phyloP scores from a whole-genome alignment of 1,284 basidiomycete species.

The Trametes sp. region DNA sequence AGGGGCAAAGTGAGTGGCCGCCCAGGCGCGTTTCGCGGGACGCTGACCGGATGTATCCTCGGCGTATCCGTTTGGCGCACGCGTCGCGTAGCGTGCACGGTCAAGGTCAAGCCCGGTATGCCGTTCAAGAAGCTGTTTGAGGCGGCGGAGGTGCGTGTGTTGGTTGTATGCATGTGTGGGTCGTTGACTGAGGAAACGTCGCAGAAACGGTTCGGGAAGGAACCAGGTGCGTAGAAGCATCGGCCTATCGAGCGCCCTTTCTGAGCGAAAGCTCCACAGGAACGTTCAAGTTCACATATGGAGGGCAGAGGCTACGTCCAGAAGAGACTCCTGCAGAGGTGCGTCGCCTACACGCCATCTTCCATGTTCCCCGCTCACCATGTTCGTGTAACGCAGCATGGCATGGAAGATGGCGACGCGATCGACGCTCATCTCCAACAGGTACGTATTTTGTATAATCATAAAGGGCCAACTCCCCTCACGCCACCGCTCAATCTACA shows the following conservation, averaged over 20 bases:
- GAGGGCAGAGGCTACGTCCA: slow-evolving; percentile 56
- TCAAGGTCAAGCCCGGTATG: slow-evolving; percentile 70
- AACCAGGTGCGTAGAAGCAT: slow-evolving; percentile 51
- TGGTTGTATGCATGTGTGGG: background rate
- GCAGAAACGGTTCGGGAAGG: slow-evolving; percentile 67
- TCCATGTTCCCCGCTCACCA: background rate
- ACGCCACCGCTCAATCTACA: slow-evolving; percentile 1
- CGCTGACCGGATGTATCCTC: slow-evolving; percentile 10
- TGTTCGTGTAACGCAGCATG: slow-evolving; percentile 43
- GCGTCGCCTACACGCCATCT: slow-evolving; percentile 28
- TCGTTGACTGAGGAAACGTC: background rate
- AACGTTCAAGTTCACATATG: slow-evolving; percentile 64
- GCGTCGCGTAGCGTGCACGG: slow-evolving; percentile 46
- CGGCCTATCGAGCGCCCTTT: too few relatives aligned
- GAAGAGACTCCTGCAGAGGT: slow-evolving; percentile 62
- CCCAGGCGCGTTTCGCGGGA: slow-evolving; percentile 9
- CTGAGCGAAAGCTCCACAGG: slow-evolving; percentile 42
- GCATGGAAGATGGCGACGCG: slow-evolving; percentile 64
- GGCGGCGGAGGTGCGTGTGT: slow-evolving; percentile 61
- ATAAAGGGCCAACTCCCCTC: too few relatives aligned
- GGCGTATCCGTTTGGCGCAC: background rate
- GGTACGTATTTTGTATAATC: slow-evolving; percentile 46
- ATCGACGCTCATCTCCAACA: slow-evolving; percentile 64
- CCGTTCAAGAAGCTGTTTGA: slow-evolving; percentile 71
- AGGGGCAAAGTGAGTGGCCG: slow-evolving; percentile 51